Conservation (phyloP, 2,329 filamentous ascomycete species). For the Phaeophleospora eucalypticola region DNA sequence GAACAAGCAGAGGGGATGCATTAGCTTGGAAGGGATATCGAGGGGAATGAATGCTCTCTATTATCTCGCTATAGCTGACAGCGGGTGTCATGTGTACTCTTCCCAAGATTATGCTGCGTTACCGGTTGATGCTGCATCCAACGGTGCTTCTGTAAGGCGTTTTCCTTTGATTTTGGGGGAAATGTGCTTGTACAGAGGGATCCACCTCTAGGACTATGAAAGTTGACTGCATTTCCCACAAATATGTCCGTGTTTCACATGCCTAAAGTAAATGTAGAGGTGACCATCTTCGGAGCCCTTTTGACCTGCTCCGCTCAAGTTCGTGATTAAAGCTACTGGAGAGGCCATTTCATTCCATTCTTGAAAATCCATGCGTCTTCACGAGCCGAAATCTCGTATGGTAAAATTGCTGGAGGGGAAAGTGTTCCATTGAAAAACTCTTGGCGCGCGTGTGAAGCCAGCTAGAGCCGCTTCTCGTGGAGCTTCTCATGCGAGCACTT, state of each 20-base stretch:
- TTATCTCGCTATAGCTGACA: slow-evolving; percentile 21
- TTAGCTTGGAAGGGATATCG: slow-evolving; percentile 10
- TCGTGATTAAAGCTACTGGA: too few species aligned
- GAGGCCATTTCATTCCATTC: not conserved
- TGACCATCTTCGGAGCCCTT: too few species aligned
- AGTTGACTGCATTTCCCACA: slow-evolving; percentile 6
- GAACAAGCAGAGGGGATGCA: slow-evolving; percentile 21
- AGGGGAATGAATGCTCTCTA: slow-evolving; percentile 13
- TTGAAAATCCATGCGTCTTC: not conserved
- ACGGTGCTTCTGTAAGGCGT: slow-evolving; percentile 15
- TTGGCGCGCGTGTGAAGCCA: not conserved
- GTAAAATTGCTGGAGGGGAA: not conserved
- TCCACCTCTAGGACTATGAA: slow-evolving; percentile 16
- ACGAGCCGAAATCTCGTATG: not conserved
- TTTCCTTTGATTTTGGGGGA: slow-evolving; percentile 10
- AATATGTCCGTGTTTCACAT: not conserved
- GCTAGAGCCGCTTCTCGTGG: too few species aligned
- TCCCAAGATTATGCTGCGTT: slow-evolving; percentile 16
- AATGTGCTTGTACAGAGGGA: slow-evolving; percentile 15
- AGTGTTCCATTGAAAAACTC: not conserved
- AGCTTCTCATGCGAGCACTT: too few species aligned
- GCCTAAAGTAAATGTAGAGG: too few species aligned
- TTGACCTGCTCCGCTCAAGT: too few species aligned
- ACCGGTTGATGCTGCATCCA: slow-evolving; percentile 15
- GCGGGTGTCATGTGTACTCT: slow-evolving; percentile 20